Base-by-base conservation (phyloP, 192 early-diverging fungal species). In the Fimicolochytrium jonesii region DNA sequence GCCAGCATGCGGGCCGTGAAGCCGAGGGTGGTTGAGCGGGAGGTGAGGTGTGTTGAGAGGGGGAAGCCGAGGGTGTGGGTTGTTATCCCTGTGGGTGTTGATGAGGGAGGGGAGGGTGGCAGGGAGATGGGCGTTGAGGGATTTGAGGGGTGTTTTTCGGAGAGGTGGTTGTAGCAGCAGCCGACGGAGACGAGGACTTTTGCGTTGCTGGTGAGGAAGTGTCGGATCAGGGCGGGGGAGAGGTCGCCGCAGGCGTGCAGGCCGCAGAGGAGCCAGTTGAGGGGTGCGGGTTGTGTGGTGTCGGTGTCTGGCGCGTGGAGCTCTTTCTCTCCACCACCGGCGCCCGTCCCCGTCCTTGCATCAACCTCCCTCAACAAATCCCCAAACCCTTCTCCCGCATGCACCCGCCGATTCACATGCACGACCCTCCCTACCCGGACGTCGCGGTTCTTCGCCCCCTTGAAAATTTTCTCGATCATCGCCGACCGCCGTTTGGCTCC, bases 181-280 rank as follows among this genome's bases (percentile, higher is more conserved):
- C 88, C 86, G 10, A 91, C 88, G 43, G 79, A 76, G 13, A 85
- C 86, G 33, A 91, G 13, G 26, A 59, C 64, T 74, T 72, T 9
- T 68, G 69, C 69, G 23, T 66, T 62, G 31, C 64, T 67, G 22
- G 83, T 77, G 2, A 79, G 47, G 39, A 75, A 75, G 37, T 75
- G 73, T 37, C 79, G 73, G 7, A 93, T 76, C 59, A 90, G 83
- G 1, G 83, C 82, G 39, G 85, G 84, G 3, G 87, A 80, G 51
- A 95, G 65, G 59, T 93, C 86, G 6, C 93, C 93, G 61, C 93
- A 95, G 0, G 90, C 79, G 59, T 95, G 90, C 7, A 92, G 73
- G 7, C 92, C 90, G 54, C 88, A 90, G 0, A 92, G 72, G 53
- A 90, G 70, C 86, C 86, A 94, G 6, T 34, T 55, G 56, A 43